Conservation (phyloP, 192 early-diverging fungal species). For the Coemansia sp. region DNA sequence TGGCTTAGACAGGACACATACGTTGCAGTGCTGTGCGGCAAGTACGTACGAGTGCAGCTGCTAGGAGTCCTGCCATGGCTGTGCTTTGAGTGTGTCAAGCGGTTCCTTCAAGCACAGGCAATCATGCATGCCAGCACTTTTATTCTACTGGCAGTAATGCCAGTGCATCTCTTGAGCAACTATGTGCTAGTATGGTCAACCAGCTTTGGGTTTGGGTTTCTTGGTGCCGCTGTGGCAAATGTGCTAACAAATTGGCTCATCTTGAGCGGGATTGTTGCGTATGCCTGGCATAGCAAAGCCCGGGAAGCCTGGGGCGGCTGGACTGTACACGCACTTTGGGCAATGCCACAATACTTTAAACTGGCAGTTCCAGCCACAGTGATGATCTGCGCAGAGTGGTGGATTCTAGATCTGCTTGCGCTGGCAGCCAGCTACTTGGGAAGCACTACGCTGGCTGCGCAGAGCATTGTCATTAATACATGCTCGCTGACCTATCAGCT, state of each 20-base stretch:
- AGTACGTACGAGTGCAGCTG: constrained; percentile 69
- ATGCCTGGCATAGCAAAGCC: constrained; percentile 59
- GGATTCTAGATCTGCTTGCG: constrained; percentile 53
- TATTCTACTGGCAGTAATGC: constrained; percentile 68
- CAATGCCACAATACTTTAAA: constrained; percentile 57
- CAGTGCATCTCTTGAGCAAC: constrained; percentile 73
- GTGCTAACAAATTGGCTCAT: constrained; percentile 76
- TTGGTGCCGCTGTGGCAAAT: constrained; percentile 83
- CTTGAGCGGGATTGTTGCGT: constrained; percentile 63
- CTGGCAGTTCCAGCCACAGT: constrained; percentile 75
- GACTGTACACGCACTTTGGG: constrained; percentile 44
- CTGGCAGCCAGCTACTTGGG: constrained; percentile 61
- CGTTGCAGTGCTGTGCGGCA: constrained; percentile 66
- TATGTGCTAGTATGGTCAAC: constrained; percentile 80
- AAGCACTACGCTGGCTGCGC: constrained; percentile 58
- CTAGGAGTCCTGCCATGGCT: constrained; percentile 75
- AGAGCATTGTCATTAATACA: constrained; percentile 61
- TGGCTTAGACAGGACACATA: constrained; percentile 72
- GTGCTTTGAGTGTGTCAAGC: constrained; percentile 81
- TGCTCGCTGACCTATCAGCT: constrained; percentile 56
- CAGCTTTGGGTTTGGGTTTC: constrained; percentile 67
- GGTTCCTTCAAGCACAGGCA: constrained; percentile 87
- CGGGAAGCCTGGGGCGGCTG: constrained; percentile 70
- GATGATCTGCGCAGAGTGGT: constrained; percentile 75
- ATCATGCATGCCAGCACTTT: constrained; percentile 83